Evolutionary conservation across 73 alveolate species (phyloP).

Genomic region (Stentor roeselii): DNA sequence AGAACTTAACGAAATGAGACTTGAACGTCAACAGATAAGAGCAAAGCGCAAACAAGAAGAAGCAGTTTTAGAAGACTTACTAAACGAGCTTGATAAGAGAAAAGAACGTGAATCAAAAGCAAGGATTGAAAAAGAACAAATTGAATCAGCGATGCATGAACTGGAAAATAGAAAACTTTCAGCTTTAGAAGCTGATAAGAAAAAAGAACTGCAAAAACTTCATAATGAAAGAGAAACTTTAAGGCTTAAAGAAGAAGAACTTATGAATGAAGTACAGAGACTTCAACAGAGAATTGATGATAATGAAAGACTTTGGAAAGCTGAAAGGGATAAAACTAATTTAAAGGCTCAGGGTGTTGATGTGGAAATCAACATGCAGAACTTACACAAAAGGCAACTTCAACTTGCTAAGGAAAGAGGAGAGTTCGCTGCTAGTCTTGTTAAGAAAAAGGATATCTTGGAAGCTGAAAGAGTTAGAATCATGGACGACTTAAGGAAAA

Average conservation of each 20-base stretch:
- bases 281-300: constrained; percentile 46
- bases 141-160: constrained; percentile 64
- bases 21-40: constrained; percentile 60
- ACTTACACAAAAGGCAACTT: constrained; percentile 37
- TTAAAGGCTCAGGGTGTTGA: constrained; percentile 38
- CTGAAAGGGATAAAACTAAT: constrained; percentile 31
- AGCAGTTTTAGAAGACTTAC: constrained; percentile 53
- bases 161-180: constrained; percentile 67
- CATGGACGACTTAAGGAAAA: constrained; percentile 52
- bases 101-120: constrained; percentile 80
- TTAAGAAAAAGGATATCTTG: constrained; percentile 58
- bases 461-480: constrained; percentile 73
- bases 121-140: constrained; percentile 72
- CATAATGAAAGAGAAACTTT: constrained; percentile 70
- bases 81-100: constrained; percentile 63
- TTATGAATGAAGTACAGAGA: constrained; percentile 70
- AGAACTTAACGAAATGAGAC: constrained; percentile 55
- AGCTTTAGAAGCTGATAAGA: constrained; percentile 66
- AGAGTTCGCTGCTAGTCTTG: constrained; percentile 61
- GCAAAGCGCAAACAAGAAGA: constrained; percentile 66
- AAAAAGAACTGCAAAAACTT: constrained; percentile 69
- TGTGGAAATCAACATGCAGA: constrained; percentile 37
- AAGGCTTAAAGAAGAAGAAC: constrained; percentile 63
- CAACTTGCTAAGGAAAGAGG: constrained; percentile 70
- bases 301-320: constrained; percentile 43